Percentiles rank a stretch among this genome's conserved stretches.
These are phyloP conservation scores for Heterobasidion parviporum DNA, from an alignment of 1,284 basidiomycete species.

Conservation along the genomic window DNA sequence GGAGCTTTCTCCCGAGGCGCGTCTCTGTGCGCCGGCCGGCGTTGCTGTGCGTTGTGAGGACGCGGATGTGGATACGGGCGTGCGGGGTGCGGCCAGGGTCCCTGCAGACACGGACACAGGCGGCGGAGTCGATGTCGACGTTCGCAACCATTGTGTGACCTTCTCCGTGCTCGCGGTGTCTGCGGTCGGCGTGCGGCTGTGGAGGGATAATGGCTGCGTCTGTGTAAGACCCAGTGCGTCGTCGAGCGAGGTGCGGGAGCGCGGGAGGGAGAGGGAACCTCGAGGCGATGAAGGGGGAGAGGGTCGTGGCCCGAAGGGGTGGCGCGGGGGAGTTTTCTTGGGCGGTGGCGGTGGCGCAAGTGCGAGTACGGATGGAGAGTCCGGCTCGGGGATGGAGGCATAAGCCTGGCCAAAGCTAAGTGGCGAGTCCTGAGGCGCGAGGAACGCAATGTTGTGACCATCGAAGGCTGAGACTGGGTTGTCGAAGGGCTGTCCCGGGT, in stretches of 20 bases:
- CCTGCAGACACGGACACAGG: not conserved
- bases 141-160: not conserved
- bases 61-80: not conserved
- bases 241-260: not conserved
- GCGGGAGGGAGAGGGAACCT: not conserved
- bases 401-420: not conserved
- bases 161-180: not conserved
- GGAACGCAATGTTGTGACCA: too few relatives aligned
- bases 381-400: not conserved
- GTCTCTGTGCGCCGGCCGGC: not conserved
- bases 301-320: not conserved
- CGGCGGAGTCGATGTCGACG: not conserved
- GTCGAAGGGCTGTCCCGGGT: too few relatives aligned
- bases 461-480: too few relatives aligned
- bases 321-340: not conserved
- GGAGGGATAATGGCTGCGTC: not conserved
- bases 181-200: not conserved
- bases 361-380: not conserved
- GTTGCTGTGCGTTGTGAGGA: not conserved
- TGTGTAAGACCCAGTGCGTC: not conserved
- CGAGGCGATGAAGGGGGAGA: not conserved
- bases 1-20: not conserved
- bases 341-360: not conserved
- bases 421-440: not conserved
- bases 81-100: not conserved